These are phyloP conservation scores for Sclerotinia subarctica DNA, from an alignment of 2,329 filamentous ascomycete species.

Conservation along the genomic window DNA sequence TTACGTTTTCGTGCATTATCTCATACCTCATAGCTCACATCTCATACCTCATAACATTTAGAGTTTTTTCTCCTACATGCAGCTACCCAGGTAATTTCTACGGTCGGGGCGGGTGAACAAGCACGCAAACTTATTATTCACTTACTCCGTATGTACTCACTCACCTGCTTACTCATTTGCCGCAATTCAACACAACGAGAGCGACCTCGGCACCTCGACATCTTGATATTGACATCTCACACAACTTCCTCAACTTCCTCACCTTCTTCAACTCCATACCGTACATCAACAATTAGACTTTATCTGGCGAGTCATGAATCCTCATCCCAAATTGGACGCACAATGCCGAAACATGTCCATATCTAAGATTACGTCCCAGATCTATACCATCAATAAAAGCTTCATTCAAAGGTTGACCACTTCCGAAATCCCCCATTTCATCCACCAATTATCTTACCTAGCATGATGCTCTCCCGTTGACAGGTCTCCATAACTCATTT, in stretches of 20 bases:
- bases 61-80: slow-evolving; percentile 8
- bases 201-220: too few species aligned
- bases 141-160: too few species aligned
- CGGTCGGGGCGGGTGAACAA: neutral
- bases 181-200: neutral
- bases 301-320: neutral
- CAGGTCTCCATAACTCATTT: slow-evolving; percentile 3
- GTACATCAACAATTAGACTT: neutral
- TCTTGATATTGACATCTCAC: neutral
- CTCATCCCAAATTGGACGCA: neutral
- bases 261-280: neutral
- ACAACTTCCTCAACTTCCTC: neutral
- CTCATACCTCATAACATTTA: neutral
- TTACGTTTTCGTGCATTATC: neutral
- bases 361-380: neutral
- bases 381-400: neutral
- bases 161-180: too few species aligned
- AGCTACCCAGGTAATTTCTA: slow-evolving; percentile 8
- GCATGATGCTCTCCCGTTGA: neutral
- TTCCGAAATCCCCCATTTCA: neutral
- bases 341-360: neutral
- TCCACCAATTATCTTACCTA: neutral
- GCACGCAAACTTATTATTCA: neutral
- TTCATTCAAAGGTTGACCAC: neutral
- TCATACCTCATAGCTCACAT: too few species aligned